phyloP scores from a whole-genome alignment of 306 rosid genomes.

The Cucurbita pepo region DNA sequence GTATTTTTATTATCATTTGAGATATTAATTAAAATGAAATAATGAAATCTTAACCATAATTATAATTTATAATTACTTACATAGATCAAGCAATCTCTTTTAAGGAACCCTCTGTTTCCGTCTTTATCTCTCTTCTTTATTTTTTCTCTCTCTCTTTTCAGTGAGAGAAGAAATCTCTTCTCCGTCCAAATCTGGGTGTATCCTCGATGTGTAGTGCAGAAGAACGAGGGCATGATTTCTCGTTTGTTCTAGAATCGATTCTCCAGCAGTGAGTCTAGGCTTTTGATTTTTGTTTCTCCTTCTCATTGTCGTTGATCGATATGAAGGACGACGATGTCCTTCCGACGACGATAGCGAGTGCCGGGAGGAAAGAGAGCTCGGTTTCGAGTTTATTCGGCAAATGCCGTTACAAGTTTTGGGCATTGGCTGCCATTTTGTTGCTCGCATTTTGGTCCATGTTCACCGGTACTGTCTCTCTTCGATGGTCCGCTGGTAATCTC shows the following conservation, averaged over 20 bases:
- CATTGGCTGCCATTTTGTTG: constrained; percentile 74
- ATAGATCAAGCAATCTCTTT: not conserved
- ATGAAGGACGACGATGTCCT: constrained; percentile 87
- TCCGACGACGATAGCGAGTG: constrained; percentile 41
- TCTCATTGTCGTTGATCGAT: constrained; percentile 17
- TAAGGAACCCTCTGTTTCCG: not conserved
- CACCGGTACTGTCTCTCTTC: constrained; percentile 92
- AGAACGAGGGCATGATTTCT: not conserved
- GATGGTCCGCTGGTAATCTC: constrained; percentile 79
- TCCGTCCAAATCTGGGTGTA: not conserved
- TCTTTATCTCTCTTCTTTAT: not conserved
- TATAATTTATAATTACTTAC: not conserved
- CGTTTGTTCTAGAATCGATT: not conserved
- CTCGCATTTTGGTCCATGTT: constrained; percentile 98
- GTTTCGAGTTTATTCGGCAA: constrained; percentile 51
- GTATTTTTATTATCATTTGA: not conserved
- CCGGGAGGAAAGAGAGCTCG: constrained; percentile 38
- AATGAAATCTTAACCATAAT: not conserved
- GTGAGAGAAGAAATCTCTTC: constrained; percentile 1
- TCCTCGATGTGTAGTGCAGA: not conserved
- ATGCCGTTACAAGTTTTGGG: constrained; percentile 91
- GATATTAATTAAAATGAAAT: not conserved
- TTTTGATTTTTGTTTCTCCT: not conserved
- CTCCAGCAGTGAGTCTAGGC: not conserved
- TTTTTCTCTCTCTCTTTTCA: not conserved